Evolutionary conservation across 768 basidiomycete species (phyloP).

Genomic region (Panaeolus cyanescens): DNA sequence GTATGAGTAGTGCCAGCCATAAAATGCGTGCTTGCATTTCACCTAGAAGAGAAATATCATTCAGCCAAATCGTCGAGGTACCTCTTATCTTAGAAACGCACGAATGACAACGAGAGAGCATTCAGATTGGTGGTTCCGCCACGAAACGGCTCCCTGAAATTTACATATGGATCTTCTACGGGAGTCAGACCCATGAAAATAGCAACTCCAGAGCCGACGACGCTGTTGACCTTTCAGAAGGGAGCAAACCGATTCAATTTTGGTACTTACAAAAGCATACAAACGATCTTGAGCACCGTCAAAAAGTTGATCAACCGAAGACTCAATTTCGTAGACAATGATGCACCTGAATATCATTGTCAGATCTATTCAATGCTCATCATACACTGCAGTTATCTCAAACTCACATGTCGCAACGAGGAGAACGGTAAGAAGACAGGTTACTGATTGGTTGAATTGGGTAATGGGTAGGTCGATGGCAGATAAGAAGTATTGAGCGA

Average conservation of each 20-base stretch:
- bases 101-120: conserved; percentile 38
- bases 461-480: conserved; percentile 32
- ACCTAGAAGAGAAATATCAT: conserved; percentile 20
- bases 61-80: neutral
- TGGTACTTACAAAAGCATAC: conserved; percentile 32
- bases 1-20: conserved; percentile 39
- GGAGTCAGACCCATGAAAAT: conserved; percentile 57
- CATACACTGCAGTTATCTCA: neutral
- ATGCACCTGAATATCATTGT: conserved; percentile 25
- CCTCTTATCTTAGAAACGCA: neutral
- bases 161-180: conserved; percentile 53
- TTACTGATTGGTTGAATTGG: conserved; percentile 23
- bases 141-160: conserved; percentile 58
- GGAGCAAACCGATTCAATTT: too few species aligned
- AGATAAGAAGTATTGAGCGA: conserved; percentile 39
- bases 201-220: conserved; percentile 58
- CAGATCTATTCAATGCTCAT: neutral
- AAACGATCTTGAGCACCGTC: conserved; percentile 30
- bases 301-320: conserved; percentile 31
- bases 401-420: conserved; percentile 27
- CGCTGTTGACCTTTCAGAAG: conserved; percentile 15
- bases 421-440: conserved; percentile 24
- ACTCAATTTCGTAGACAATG: conserved; percentile 37
- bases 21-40: conserved; percentile 34
- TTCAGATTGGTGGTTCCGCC: conserved; percentile 49